These are phyloP conservation scores for Dothistroma septosporum DNA, from an alignment of 2,329 filamentous ascomycete genomes.

Conservation along the genomic window DNA sequence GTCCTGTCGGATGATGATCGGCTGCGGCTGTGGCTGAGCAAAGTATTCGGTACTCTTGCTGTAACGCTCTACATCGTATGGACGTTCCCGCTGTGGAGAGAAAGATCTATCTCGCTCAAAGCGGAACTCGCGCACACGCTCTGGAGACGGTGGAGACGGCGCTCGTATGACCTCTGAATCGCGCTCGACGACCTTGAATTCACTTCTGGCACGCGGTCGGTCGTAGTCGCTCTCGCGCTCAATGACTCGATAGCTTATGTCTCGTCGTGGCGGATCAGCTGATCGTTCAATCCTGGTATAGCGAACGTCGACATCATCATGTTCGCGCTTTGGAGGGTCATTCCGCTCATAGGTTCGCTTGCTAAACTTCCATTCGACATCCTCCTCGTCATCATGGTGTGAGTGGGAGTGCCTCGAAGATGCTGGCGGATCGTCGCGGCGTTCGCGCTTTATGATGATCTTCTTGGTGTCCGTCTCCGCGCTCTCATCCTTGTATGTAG, in stretches of 20 bases:
- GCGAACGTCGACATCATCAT: conserved; percentile 30
- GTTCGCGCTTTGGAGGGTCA: conserved; percentile 6
- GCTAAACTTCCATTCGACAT: conserved; percentile 27
- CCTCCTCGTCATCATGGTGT: conserved; percentile 24
- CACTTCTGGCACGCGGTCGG: conserved; percentile 25
- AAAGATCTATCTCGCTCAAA: conserved; percentile 50
- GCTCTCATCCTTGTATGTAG: conserved; percentile 30
- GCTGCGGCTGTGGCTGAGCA: conserved; percentile 45
- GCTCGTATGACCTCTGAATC: conserved; percentile 30
- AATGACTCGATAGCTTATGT: conserved; percentile 33
- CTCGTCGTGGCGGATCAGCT: conserved; percentile 29
- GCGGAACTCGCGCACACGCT: conserved; percentile 48
- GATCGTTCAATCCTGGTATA: conserved; percentile 36
- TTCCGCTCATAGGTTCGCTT: conserved; percentile 11
- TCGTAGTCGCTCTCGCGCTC: conserved; percentile 31
- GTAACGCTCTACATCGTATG: conserved; percentile 49
- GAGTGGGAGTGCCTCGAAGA: conserved; percentile 14
- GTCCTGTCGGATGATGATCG: conserved; percentile 51
- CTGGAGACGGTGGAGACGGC: conserved; percentile 38
- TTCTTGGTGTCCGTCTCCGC: conserved; percentile 40
- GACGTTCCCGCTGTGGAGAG: conserved; percentile 41
- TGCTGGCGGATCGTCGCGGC: conserved; percentile 17
- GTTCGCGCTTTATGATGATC: conserved; percentile 41
- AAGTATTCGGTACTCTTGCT: conserved; percentile 53
- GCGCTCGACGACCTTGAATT: conserved; percentile 40